These are phyloP conservation scores for Spatholobus suberectus DNA, from an alignment of 306 rosid species.

Conservation along the genomic window DNA sequence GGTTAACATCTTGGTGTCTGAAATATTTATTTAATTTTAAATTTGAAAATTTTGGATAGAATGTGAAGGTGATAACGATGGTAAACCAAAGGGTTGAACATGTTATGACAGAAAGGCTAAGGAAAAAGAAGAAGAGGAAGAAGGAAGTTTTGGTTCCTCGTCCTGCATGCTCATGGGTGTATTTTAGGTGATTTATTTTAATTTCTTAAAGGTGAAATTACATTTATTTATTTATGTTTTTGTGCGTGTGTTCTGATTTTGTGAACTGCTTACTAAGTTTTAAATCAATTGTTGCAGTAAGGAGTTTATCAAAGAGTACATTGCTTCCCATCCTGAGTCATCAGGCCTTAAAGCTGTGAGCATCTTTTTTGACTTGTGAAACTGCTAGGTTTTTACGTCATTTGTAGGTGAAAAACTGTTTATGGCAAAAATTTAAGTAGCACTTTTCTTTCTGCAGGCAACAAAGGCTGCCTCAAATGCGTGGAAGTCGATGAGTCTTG, in stretches of 20 bases:
- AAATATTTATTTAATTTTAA: neutral
- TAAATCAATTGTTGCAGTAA: constrained; percentile 3
- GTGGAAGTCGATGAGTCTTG: constrained; percentile 57
- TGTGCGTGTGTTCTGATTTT: neutral
- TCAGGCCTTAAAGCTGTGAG: constrained; percentile 6
- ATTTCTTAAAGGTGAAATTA: neutral
- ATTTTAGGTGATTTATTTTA: neutral
- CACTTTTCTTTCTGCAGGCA: constrained; percentile 33
- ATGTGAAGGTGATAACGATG: neutral
- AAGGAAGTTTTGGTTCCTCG: neutral
- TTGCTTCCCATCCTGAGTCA: constrained; percentile 13
- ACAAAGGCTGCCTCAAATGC: constrained; percentile 57
- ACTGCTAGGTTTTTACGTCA: neutral
- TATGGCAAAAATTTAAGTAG: neutral
- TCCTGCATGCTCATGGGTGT: constrained; percentile 23
- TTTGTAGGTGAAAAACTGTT: neutral
- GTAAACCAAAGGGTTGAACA: constrained; percentile 32
- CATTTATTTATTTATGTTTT: neutral
- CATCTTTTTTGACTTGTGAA: neutral
- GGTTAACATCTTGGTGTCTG: neutral
- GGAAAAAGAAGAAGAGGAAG: constrained; percentile 7
- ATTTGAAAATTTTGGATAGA: neutral
- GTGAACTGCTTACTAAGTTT: neutral
- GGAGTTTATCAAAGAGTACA: constrained; percentile 20
- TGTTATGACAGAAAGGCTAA: neutral